These are phyloP conservation scores for Hyaloscypha hepaticicola DNA, from an alignment of 495 filamentous ascomycete species.

Conservation along the genomic window DNA sequence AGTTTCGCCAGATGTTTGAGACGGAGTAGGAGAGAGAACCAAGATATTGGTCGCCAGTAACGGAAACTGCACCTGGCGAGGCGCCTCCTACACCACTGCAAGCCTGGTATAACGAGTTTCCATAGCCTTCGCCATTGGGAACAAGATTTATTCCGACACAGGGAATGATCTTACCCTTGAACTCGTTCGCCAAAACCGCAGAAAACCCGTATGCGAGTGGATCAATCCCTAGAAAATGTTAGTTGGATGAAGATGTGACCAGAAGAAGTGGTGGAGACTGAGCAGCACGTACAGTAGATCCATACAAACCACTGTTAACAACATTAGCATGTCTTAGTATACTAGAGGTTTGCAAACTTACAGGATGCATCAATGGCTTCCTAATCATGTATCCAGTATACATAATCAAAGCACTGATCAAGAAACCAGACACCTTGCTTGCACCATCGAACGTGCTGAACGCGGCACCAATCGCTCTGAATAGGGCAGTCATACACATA, in stretches of 20 bases:
- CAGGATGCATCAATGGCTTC: constrained; percentile 38
- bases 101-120: constrained; percentile 50
- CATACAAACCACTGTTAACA: constrained; percentile 28
- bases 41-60: constrained; percentile 72
- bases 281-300: constrained; percentile 13
- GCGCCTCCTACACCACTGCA: constrained; percentile 60
- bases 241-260: constrained; percentile 13
- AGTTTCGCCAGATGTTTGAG: constrained; percentile 72
- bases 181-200: constrained; percentile 45
- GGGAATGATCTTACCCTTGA: constrained; percentile 35
- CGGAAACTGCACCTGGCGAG: constrained; percentile 46
- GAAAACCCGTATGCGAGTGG: constrained; percentile 44
- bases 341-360: neutral
- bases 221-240: constrained; percentile 32
- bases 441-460: constrained; percentile 53
- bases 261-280: neutral
- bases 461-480: constrained; percentile 48
- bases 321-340: constrained; percentile 33
- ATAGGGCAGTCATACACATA: constrained; percentile 51
- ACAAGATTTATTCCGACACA: constrained; percentile 57
- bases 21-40: constrained; percentile 58
- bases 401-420: constrained; percentile 38
- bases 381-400: constrained; percentile 44
- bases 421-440: constrained; percentile 53
- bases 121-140: constrained; percentile 60